Percentiles rank a stretch among this genome's conserved stretches.
phyloP scores from a whole-genome alignment of 2,329 filamentous ascomycete genomes.

The Ceratocystiopsis sp. region DNA sequence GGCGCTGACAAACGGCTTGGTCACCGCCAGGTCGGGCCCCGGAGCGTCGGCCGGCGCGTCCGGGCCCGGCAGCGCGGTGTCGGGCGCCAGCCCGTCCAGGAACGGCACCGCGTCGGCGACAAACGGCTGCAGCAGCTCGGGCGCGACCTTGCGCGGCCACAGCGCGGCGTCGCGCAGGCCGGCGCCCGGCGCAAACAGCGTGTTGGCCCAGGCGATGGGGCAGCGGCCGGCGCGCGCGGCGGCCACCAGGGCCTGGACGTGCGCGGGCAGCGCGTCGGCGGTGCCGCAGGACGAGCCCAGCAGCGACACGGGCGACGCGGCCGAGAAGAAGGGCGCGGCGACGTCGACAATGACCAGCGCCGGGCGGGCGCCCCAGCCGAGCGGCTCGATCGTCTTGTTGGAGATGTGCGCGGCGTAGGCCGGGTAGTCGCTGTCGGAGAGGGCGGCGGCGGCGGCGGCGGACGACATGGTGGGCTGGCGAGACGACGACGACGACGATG shows the following conservation, averaged over 20 bases:
- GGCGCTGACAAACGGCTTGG: conserved; percentile 26
- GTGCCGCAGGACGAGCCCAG: neutral
- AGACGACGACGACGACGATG: too few relatives aligned
- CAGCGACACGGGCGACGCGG: neutral
- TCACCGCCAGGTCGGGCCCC: conserved; percentile 17
- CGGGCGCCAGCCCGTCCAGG: too few relatives aligned
- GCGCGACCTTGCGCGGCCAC: conserved; percentile 1
- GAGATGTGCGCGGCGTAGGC: conserved; percentile 1
- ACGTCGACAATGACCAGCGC: conserved; percentile 29
- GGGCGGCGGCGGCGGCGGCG: too few relatives aligned
- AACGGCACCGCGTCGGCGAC: too few relatives aligned
- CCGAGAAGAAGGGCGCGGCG: conserved; percentile 25
- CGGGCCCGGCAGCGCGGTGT: too few relatives aligned
- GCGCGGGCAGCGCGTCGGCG: neutral
- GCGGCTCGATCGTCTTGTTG: conserved; percentile 2
- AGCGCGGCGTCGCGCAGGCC: conserved; percentile 20
- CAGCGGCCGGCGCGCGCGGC: conserved; percentile 12
- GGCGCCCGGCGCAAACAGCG: conserved; percentile 17
- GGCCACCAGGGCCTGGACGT: neutral
- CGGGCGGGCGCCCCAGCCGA: conserved; percentile 24
- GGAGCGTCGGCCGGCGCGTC: too few relatives aligned
- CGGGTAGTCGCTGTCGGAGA: conserved; percentile 1
- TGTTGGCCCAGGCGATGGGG: conserved; percentile 26
- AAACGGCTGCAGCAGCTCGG: too few relatives aligned
- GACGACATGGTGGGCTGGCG: too few relatives aligned